Evolutionary conservation across 805 yeast species (phyloP).

Genomic region (Kluyveromyces nonfermentans): DNA sequence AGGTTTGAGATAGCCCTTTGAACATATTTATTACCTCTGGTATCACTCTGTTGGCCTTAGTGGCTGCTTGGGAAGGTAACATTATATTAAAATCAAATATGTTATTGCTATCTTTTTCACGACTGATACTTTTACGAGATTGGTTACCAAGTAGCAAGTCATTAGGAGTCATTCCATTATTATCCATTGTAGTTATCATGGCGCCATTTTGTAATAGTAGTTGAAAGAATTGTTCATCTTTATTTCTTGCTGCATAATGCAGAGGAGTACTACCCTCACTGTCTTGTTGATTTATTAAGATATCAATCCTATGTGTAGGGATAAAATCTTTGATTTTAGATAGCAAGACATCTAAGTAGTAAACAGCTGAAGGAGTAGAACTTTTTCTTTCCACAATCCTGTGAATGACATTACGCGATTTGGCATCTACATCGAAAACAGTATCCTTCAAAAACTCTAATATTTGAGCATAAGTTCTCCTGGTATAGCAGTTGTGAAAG

Average conservation of each 20-base stretch:
- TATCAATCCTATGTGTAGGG: conserved; percentile 49
- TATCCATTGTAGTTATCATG: conserved; percentile 40
- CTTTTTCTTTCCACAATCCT: conserved; percentile 69
- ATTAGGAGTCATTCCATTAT: conserved; percentile 21
- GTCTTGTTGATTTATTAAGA: conserved; percentile 56
- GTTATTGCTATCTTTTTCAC: conserved; percentile 1
- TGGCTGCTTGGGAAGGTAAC: conserved; percentile 28
- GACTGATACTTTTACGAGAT: neutral
- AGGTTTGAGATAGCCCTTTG: conserved; percentile 41
- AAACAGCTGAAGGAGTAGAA: conserved; percentile 69
- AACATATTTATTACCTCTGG: conserved; percentile 21
- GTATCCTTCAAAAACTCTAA: conserved; percentile 70
- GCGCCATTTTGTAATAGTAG: conserved; percentile 23
- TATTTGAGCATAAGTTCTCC: conserved; percentile 69
- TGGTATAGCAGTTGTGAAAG: conserved; percentile 80
- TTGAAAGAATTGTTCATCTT: conserved; percentile 40
- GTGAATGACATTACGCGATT: conserved; percentile 73
- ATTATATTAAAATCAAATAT: conserved; percentile 15
- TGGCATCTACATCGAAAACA: conserved; percentile 65
- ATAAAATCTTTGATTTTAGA: conserved; percentile 61
- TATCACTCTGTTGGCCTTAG: conserved; percentile 20
- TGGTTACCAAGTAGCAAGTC: conserved; percentile 32
- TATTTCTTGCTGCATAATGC: conserved; percentile 70
- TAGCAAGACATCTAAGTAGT: conserved; percentile 69
- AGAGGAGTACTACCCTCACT: conserved; percentile 81